These are phyloP conservation scores for Fraxinus excelsior DNA, from an alignment of 257 asterid genomes.

Conservation along the genomic window DNA sequence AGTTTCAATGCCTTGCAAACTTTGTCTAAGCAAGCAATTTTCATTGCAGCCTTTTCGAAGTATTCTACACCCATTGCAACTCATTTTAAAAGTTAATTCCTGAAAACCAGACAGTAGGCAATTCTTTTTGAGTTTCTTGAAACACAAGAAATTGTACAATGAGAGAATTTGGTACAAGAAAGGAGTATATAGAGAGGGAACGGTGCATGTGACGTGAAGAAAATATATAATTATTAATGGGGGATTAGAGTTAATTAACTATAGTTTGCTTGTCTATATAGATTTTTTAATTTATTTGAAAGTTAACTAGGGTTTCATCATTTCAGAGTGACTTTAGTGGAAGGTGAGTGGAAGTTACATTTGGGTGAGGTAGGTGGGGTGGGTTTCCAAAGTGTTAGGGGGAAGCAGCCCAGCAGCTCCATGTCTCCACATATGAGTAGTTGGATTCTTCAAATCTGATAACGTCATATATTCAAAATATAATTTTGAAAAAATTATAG, in stretches of 20 bases:
- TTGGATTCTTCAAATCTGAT: too few relatives aligned
- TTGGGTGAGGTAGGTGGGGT: background rate
- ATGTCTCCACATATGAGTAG: background rate
- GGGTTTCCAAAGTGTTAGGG: too few relatives aligned
- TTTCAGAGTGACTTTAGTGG: background rate
- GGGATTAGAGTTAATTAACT: background rate
- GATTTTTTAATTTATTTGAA: too few relatives aligned
- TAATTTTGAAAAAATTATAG: too few relatives aligned
- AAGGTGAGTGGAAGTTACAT: background rate
- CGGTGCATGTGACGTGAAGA: constrained; percentile 34
- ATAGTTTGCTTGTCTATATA: too few relatives aligned
- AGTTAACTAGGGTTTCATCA: background rate
- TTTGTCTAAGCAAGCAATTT: constrained; percentile 64
- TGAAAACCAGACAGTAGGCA: background rate
- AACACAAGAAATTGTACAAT: background rate
- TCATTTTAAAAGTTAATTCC: constrained; percentile 37
- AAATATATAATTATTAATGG: background rate
- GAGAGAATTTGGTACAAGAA: constrained; percentile 1
- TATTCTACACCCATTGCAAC: constrained; percentile 86
- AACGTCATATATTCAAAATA: too few relatives aligned
- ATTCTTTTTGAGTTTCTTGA: background rate
- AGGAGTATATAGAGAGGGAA: constrained; percentile 31
- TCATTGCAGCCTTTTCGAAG: constrained; percentile 87
- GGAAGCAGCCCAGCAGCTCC: background rate
- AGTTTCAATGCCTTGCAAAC: constrained; percentile 52